phyloP scores from a whole-genome alignment of 2,329 filamentous ascomycete genomes.

The Colletotrichum limetticola region DNA sequence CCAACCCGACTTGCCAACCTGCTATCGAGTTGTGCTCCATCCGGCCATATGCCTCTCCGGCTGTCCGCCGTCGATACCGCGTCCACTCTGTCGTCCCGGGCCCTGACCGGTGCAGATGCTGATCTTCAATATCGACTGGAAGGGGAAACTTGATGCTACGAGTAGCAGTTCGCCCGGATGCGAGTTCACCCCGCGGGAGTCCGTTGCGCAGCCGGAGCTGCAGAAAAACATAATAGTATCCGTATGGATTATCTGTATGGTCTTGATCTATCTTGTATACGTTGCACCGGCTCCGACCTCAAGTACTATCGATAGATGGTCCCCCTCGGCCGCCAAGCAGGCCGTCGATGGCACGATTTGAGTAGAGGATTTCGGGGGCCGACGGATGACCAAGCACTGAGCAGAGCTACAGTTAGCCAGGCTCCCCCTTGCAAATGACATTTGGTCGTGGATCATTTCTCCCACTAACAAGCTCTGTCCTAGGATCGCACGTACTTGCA shows the following conservation, averaged over 20 bases:
- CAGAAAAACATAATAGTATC: slow-evolving; percentile 4
- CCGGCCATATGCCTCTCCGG: slow-evolving; percentile 20
- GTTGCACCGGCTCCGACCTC: slow-evolving; percentile 13
- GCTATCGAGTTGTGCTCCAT: not conserved
- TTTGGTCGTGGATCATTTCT: slow-evolving; percentile 11
- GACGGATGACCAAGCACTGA: slow-evolving; percentile 12
- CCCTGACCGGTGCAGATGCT: slow-evolving; percentile 15
- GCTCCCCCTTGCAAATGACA: slow-evolving; percentile 16
- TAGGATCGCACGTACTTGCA: slow-evolving; percentile 24
- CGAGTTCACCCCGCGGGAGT: slow-evolving; percentile 10
- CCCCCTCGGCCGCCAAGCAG: slow-evolving; percentile 17
- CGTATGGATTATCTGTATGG: too few species aligned
- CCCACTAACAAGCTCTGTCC: slow-evolving; percentile 26
- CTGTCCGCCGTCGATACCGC: slow-evolving; percentile 26
- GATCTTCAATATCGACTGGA: slow-evolving; percentile 19
- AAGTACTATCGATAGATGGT: slow-evolving; percentile 8
- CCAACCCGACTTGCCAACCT: slow-evolving; percentile 29
- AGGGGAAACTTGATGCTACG: not conserved
- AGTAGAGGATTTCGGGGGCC: slow-evolving; percentile 14
- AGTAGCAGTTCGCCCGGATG: slow-evolving; percentile 9
- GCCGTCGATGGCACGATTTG: slow-evolving; percentile 20
- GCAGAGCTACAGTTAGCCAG: slow-evolving; percentile 7
- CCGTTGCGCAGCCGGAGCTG: slow-evolving; percentile 13
- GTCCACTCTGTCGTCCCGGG: slow-evolving; percentile 8
- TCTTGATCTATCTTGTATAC: slow-evolving; percentile 14